A percentile compares a stretch with the other conserved stretches of the same genome.
phyloP scores from a whole-genome alignment of 78 protist genomes.

The Protostelium mycophagum region DNA sequence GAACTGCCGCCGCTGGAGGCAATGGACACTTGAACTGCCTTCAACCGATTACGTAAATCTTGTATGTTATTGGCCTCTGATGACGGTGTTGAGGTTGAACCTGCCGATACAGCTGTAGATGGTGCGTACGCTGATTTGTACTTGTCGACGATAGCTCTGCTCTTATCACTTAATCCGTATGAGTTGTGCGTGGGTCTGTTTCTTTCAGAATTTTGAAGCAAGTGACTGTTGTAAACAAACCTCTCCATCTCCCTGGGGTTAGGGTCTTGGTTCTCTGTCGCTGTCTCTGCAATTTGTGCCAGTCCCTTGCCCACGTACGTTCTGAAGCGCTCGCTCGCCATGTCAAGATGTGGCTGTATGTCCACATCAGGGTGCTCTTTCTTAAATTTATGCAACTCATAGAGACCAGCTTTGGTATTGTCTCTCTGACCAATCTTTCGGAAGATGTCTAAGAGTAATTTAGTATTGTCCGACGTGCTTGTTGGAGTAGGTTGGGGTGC shows the following conservation, averaged over 20 bases:
- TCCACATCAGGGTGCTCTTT: background rate
- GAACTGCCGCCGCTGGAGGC: background rate
- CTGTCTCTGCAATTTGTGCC: background rate
- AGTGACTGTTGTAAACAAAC: no score
- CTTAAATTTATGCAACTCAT: background rate
- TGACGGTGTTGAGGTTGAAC: no score
- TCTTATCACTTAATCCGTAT: no score
- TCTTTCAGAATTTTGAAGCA: no score
- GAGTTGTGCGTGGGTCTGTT: no score
- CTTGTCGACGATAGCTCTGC: background rate
- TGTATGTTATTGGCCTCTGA: no score
- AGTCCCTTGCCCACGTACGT: background rate
- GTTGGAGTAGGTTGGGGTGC: no score
- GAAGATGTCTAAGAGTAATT: background rate
- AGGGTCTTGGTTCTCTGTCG: background rate
- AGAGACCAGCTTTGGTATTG: background rate
- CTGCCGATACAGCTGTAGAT: no score
- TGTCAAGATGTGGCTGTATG: background rate
- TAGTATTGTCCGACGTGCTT: no score
- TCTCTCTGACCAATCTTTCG: background rate
- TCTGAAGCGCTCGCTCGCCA: background rate
- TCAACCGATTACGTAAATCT: background rate
- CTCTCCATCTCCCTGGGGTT: background rate
- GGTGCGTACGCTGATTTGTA: no score
- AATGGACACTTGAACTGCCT: background rate